Conservation (phyloP, 164 flowering plant genomes). For the Berberis thunbergii region DNA sequence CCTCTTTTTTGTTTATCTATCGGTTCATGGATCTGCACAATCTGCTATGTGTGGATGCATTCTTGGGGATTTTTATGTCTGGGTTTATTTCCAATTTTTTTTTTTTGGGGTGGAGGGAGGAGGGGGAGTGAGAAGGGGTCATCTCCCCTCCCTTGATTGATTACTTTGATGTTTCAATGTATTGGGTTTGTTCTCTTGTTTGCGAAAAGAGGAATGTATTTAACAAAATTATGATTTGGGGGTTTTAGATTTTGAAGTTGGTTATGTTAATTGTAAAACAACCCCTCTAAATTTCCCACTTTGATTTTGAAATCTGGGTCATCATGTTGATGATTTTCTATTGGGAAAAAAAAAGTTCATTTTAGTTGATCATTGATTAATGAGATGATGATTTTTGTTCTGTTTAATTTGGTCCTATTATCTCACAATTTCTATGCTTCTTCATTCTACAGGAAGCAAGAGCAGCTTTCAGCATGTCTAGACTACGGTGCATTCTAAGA, state of each 20-base stretch:
- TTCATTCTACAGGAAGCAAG: constrained; percentile 40
- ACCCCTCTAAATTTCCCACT: no score
- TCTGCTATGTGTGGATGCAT: neutral
- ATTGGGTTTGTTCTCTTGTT: no score
- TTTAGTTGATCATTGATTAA: neutral
- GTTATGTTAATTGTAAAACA: no score
- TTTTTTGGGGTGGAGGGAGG: neutral
- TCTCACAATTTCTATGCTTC: neutral
- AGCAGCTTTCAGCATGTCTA: constrained; percentile 35
- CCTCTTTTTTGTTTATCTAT: neutral
- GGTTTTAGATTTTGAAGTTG: no score
- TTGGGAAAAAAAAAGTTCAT: neutral
- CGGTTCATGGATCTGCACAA: neutral
- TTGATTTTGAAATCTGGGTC: no score
- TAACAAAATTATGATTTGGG: no score
- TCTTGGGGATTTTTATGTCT: neutral
- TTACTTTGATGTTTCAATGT: no score
- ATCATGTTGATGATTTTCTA: neutral
- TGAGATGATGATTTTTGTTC: neutral
- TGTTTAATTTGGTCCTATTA: neutral
- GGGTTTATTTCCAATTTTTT: neutral
- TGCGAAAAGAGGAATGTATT: no score
- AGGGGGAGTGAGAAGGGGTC: neutral
- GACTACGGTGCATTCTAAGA: constrained; percentile 56
- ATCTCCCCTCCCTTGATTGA: no score